These are phyloP conservation scores for Alloteropsis semialata DNA, from an alignment of 176 grass and related monocot genomes.

Conservation along the genomic window DNA sequence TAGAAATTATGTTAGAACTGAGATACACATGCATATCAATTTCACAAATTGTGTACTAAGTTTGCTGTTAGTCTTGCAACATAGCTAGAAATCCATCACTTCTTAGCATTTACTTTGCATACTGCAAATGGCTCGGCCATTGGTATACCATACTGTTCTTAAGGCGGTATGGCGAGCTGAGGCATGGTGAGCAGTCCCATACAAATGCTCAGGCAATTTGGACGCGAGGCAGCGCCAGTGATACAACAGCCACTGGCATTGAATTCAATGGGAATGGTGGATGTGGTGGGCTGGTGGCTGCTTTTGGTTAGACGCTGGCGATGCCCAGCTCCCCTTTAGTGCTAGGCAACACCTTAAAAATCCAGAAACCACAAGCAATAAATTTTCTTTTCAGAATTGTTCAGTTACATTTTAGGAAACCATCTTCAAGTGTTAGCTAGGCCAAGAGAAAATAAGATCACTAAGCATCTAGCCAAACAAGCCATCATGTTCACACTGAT, in stretches of 20 bases:
- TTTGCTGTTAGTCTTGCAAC: neutral
- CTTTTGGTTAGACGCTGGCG: no score
- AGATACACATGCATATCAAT: neutral
- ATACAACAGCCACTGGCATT: neutral
- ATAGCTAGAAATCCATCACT: neutral
- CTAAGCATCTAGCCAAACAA: neutral
- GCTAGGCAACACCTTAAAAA: neutral
- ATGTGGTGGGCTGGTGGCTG: neutral
- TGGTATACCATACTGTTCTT: constrained; percentile 2
- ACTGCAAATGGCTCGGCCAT: neutral
- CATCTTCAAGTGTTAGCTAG: neutral
- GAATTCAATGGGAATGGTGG: neutral
- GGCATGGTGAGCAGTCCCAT: neutral
- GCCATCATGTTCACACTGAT: neutral
- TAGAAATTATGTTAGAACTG: neutral
- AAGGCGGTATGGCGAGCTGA: neutral
- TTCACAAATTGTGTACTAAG: neutral
- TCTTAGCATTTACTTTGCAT: neutral
- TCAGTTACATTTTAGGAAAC: neutral
- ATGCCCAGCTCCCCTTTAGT: neutral
- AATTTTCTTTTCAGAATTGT: neutral
- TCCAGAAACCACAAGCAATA: neutral
- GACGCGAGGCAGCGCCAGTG: neutral
- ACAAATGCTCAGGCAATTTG: neutral
- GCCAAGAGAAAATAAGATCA: constrained; percentile 13